Evolutionary conservation across 2,329 filamentous ascomycete species (phyloP).

Genomic region (Colletotrichum falcatum): DNA sequence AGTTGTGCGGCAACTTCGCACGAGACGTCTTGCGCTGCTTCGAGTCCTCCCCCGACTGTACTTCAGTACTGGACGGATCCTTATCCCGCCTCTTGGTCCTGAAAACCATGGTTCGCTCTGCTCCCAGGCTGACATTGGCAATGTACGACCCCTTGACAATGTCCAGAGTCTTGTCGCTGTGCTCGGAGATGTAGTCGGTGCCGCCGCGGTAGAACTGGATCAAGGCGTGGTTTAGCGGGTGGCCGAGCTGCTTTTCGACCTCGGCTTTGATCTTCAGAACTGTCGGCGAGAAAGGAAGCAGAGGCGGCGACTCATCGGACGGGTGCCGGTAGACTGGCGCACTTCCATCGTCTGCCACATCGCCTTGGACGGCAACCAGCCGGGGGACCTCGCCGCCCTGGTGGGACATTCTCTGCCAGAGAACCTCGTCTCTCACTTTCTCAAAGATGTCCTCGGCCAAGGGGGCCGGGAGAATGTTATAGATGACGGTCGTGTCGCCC

Average conservation of each 20-base stretch:
- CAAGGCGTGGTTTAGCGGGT: constrained; percentile 88
- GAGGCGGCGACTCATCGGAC: constrained; percentile 84
- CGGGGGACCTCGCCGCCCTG: constrained; percentile 92
- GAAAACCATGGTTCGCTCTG: constrained; percentile 89
- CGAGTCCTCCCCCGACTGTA: constrained; percentile 36
- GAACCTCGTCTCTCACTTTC: constrained; percentile 77
- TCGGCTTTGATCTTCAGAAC: constrained; percentile 75
- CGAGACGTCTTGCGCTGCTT: constrained; percentile 70
- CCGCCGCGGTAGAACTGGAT: constrained; percentile 95
- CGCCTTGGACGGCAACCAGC: constrained; percentile 89
- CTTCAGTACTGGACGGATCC: constrained; percentile 48
- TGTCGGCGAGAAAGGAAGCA: constrained; percentile 80
- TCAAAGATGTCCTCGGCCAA: constrained; percentile 74
- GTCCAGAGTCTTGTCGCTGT: constrained; percentile 96
- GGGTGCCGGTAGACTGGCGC: constrained; percentile 96
- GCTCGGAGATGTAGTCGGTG: constrained; percentile 93
- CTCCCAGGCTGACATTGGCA: constrained; percentile 93
- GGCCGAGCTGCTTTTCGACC: constrained; percentile 80
- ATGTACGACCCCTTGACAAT: constrained; percentile 85
- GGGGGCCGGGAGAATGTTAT: constrained; percentile 72
- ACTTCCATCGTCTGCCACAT: constrained; percentile 74
- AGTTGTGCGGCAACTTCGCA: constrained; percentile 86
- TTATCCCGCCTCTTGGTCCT: constrained; percentile 78
- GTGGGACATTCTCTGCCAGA: constrained; percentile 94
- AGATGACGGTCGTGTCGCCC: constrained; percentile 82